These are phyloP conservation scores for Phalaenopsis equestris DNA, from an alignment of 106 monocot species.

Conservation along the genomic window DNA sequence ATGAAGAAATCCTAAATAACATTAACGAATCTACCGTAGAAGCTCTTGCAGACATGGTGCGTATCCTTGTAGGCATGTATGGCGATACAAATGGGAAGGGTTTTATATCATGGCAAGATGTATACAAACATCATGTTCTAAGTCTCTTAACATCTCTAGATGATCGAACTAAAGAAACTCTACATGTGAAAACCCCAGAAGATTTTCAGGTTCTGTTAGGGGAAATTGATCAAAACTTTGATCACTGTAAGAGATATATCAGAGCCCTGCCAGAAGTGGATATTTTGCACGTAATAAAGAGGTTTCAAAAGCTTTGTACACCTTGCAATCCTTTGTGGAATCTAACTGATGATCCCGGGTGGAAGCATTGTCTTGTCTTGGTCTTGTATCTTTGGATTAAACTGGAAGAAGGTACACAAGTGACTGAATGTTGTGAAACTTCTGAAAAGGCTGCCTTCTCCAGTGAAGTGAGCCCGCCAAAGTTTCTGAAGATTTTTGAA, in stretches of 20 bases:
- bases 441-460: conserved; percentile 11
- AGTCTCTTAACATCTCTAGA: conserved; percentile 42
- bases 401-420: conserved; percentile 31
- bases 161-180: conserved; percentile 18
- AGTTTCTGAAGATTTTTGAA: conserved; percentile 40
- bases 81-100: conserved; percentile 30
- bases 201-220: conserved; percentile 33
- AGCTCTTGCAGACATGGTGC: conserved; percentile 61
- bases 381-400: conserved; percentile 70
- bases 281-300: conserved; percentile 30
- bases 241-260: conserved; percentile 63
- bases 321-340: conserved; percentile 20
- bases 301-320: conserved; percentile 44
- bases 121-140: conserved; percentile 70
- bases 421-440: background rate
- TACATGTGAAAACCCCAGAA: conserved; percentile 17
- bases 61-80: conserved; percentile 41
- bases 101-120: conserved; percentile 62
- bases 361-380: conserved; percentile 27
- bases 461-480: conserved; percentile 19
- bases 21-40: conserved; percentile 60
- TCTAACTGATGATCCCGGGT: conserved; percentile 28
- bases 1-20: conserved; percentile 64
- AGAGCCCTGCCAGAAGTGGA: conserved; percentile 37
- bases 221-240: conserved; percentile 51